Base-by-base conservation (phyloP, 2,329 filamentous ascomycete species). In the Lithohypha guttulata region DNA sequence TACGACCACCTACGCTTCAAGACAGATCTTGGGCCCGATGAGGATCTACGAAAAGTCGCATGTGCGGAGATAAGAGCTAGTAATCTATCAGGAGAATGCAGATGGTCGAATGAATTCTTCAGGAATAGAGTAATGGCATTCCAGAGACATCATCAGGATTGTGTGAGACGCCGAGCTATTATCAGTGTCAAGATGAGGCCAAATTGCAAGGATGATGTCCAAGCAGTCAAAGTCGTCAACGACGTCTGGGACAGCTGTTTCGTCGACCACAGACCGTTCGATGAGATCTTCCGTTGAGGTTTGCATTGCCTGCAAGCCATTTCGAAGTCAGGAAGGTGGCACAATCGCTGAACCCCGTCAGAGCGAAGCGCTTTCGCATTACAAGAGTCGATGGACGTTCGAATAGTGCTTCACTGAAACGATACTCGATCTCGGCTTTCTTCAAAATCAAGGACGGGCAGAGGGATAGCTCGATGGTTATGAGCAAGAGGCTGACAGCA, bases 201-300 rank as follows among this genome's bases (percentile, higher is more conserved):
- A 11, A 70, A 72, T 32, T 91, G 87, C 57, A 84, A 83, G 59
- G 83, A 93, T 60, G 79, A 93, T 53, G 77, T 79, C 10, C 84
- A 96, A 51, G 91, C 91, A 3, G 74, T 77, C 36, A 84, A 82
- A 63, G 79, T 93, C 18, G 85, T 98, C 42, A 91, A 96, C 61
- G 81, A 93, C 61, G 91, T 98, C n/a, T 98, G 89, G 85, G 87
- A 94, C 51, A 95, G 86, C 53, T 98, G 91, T 61, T 98, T 93
- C 59, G 68, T 75, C 36, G 91, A 98, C 62, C 96, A 89, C 3
- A 71, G 91, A 55, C 91, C 91, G 2, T 98, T 98, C 62, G 86
- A 96, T 59, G 89, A 96, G 59, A 86, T 98, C 38, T 98, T 94
- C 60, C 79, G 84, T 55, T 69, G 17, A 32, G n/a, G n/a, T n/a